These are phyloP conservation scores for Diaporthe helianthi DNA, from an alignment of 2,329 filamentous ascomycete genomes.

Conservation along the genomic window DNA sequence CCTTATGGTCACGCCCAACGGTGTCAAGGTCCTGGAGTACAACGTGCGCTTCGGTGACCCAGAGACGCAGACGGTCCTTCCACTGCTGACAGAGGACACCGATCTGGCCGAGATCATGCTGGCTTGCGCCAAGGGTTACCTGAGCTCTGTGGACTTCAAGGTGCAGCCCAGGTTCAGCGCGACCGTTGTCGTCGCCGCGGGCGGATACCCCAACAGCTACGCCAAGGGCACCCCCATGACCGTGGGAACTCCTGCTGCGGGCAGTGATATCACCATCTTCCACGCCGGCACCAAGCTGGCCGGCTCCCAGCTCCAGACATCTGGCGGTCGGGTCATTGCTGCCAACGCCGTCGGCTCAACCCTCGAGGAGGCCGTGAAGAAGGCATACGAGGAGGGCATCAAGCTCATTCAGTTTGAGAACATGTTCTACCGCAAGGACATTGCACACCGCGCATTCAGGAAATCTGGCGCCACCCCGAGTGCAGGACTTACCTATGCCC, in stretches of 20 bases:
- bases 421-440: conserved; percentile 93
- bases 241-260: conserved; percentile 53
- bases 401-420: conserved; percentile 81
- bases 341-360: conserved; percentile 78
- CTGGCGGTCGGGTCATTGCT: conserved; percentile 91
- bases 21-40: conserved; percentile 87
- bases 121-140: conserved; percentile 78
- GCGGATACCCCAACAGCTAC: conserved; percentile 88
- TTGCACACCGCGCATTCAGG: conserved; percentile 78
- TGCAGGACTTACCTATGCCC: conserved; percentile 80
- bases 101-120: conserved; percentile 90
- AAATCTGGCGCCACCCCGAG: conserved; percentile 40
- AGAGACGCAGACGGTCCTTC: conserved; percentile 86
- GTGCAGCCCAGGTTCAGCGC: conserved; percentile 77
- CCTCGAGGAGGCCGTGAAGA: conserved; percentile 81
- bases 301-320: conserved; percentile 71
- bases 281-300: conserved; percentile 84
- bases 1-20: conserved; percentile 86
- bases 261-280: conserved; percentile 76
- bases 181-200: conserved; percentile 92
- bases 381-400: conserved; percentile 82
- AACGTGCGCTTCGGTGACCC: conserved; percentile 94
- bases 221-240: conserved; percentile 74
- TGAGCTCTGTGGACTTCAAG: conserved; percentile 73
- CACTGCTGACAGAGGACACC: conserved; percentile 76